Percentiles rank a stretch among this genome's conserved stretches.
These are phyloP conservation scores for Neopestalotiopsis clavispora DNA, from an alignment of 2,329 filamentous ascomycete genomes.

Conservation along the genomic window DNA sequence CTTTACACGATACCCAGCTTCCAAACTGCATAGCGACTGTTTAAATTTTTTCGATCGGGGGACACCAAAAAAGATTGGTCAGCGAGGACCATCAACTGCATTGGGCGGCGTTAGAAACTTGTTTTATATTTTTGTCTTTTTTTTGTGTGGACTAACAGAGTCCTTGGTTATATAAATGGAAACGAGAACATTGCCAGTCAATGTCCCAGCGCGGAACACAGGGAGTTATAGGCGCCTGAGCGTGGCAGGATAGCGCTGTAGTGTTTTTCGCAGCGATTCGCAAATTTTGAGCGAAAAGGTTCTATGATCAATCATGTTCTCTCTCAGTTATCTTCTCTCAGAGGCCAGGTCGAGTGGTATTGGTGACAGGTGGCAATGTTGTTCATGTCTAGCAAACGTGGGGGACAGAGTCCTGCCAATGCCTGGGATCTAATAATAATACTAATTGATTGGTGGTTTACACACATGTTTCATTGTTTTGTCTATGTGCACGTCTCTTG, in stretches of 20 bases:
- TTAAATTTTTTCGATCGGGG: conserved; percentile 37
- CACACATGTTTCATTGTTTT: neutral
- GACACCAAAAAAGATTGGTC: conserved; percentile 29
- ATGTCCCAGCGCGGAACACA: conserved; percentile 1
- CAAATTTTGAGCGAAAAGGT: neutral
- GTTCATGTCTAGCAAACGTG: neutral
- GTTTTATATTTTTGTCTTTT: conserved; percentile 25
- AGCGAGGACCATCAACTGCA: conserved; percentile 37
- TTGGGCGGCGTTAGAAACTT: conserved; percentile 36
- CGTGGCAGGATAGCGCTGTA: neutral
- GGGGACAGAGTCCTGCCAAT: neutral
- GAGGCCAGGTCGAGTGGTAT: conserved; percentile 2
- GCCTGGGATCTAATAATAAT: conserved; percentile 21
- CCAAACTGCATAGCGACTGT: conserved; percentile 63
- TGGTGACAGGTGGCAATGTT: neutral
- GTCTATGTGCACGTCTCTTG: neutral
- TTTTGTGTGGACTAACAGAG: neutral
- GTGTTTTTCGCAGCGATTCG: neutral
- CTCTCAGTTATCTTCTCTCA: conserved; percentile 1
- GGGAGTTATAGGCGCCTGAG: conserved; percentile 6
- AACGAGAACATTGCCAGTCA: neutral
- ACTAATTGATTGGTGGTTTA: conserved; percentile 17
- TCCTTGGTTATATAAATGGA: conserved; percentile 9
- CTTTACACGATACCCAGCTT: conserved; percentile 40
- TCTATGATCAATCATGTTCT: conserved; percentile 1